Evolutionary conservation across 2,329 filamentous ascomycete species (phyloP).

Genomic region (Septoria linicola): DNA sequence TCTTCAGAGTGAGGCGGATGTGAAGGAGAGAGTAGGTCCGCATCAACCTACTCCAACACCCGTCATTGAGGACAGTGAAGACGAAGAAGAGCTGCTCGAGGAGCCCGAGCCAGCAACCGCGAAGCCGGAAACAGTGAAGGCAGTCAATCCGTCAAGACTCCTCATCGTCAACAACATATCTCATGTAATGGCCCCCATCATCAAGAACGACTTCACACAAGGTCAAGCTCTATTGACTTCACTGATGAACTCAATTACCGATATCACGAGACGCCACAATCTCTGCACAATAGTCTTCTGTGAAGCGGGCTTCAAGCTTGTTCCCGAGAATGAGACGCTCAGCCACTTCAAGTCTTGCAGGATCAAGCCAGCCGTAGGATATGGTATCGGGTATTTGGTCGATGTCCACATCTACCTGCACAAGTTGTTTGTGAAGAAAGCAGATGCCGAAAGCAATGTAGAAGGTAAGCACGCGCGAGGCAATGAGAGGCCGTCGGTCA

Average conservation of each 20-base stretch:
- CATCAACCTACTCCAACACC: constrained; percentile 15
- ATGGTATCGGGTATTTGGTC: constrained; percentile 39
- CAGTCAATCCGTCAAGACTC: constrained; percentile 7
- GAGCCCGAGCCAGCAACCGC: neutral
- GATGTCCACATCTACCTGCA: constrained; percentile 46
- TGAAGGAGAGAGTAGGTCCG: neutral
- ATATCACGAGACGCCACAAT: constrained; percentile 40
- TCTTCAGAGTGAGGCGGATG: constrained; percentile 24
- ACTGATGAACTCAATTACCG: constrained; percentile 44
- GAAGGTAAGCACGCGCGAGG: constrained; percentile 38
- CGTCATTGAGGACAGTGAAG: constrained; percentile 39
- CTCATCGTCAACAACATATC: constrained; percentile 35
- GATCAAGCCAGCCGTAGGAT: constrained; percentile 41
- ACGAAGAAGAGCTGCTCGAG: constrained; percentile 44
- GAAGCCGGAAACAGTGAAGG: neutral
- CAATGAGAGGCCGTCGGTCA: constrained; percentile 29
- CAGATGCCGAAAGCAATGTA: neutral
- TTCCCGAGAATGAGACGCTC: constrained; percentile 29
- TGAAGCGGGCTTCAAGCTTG: constrained; percentile 15
- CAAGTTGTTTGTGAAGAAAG: constrained; percentile 31
- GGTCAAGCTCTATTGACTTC: constrained; percentile 44
- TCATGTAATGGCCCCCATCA: constrained; percentile 29
- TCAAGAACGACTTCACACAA: constrained; percentile 33
- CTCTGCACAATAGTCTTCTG: constrained; percentile 38
- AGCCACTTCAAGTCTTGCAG: constrained; percentile 45